Base-by-base conservation (phyloP, 2,329 filamentous ascomycete genomes). In the Knufia fluminis region DNA sequence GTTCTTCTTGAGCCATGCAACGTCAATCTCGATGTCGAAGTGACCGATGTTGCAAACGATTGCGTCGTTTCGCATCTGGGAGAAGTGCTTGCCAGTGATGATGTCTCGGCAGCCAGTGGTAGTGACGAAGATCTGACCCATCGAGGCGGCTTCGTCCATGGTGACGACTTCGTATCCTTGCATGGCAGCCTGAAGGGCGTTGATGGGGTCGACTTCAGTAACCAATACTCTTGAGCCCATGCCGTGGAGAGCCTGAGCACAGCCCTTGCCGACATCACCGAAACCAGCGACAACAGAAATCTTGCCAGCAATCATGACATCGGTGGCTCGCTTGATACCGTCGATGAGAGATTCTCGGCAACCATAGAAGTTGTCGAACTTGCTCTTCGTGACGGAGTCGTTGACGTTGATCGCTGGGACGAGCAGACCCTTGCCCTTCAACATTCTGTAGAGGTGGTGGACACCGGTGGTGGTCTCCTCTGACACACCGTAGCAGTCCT, bases 41-140 rank as follows among this genome's bases (percentile, higher is more conserved):
- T 98, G 91, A 70, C 91, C 91, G 75, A 98, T 98, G 82, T 98
- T 98, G 89, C 91, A 97, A 63, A 97, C 91, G 65, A 98, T 97
- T 71, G 91, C 90, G 65, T 98, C 91, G 76, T 97, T 95, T 66
- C 76, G 78, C 91, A 98, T 98, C 63, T 72, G 80, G 78, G 94
- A 83, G 71, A 98, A 97, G 82, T 98, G 91, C 67, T 77, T 74
- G 69, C 84, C 88, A 63, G 85, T 83, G 59, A 98, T 82, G 68
- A 98, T 97, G 73, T 98, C 92, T 78, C 91, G 85, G 87, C 91
- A 98, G 66, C 91, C 91, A 58, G 91, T 98, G 72, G 92, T 97
- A 71, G 91, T 98, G 69, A 98, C 91, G 68, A 96, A 98, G 76
- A 98, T 96, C 78, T 98, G 92, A 66, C 88, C 90, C 57, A 83